Evolutionary conservation across 2,329 filamentous ascomycete genomes (phyloP), one percentile per base, ranked within the genome.

Genomic region (Neocatenulostroma microsporum): DNA sequence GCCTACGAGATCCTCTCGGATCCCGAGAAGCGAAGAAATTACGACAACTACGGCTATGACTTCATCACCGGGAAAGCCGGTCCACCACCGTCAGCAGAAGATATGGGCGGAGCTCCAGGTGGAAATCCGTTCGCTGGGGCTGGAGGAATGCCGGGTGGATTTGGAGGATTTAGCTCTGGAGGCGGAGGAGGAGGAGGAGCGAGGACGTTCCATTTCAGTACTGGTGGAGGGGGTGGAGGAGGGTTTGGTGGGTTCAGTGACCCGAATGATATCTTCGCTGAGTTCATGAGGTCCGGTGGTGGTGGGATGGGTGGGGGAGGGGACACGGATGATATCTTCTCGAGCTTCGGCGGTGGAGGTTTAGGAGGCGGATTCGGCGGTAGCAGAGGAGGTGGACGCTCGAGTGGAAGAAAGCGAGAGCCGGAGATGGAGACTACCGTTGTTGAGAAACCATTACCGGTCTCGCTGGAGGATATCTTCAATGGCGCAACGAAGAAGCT

Each of bases 1-100:
- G 91, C 91, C 39, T 98, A 95, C 68, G 91, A 98, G 67, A 94
- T 98, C 51, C 79, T 98, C 3, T 94, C 86, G 44, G 91, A 98
- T 55, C 88, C 89, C 42, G 88, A 96, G 60, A 98, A 96, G 67
- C 82, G 91, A 55, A 91, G 94, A 63, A 80, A 81, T 27, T 98
- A 98, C 61, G 91, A 98, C 61, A 81, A 89, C 58, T 95, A 81
- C 62, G 91, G 91, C 45, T 80, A 96, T 44, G 91, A 96, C 54
- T 94, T 89, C 67, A 74, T 98, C 34, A 58, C 51, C 8, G 55
- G 55, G 31, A 56, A 58, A 32, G 55, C 51, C 5, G 55, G 53
- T 10, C 55, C 55, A 20, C 70, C 73, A 33, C 78, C 84, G 21
- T 76, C 82, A 8, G 67, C 73, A 20, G 74, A 81, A 6, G 71